Conservation (phyloP, 495 filamentous ascomycete genomes). For the Eremomyces bilateralis region DNA sequence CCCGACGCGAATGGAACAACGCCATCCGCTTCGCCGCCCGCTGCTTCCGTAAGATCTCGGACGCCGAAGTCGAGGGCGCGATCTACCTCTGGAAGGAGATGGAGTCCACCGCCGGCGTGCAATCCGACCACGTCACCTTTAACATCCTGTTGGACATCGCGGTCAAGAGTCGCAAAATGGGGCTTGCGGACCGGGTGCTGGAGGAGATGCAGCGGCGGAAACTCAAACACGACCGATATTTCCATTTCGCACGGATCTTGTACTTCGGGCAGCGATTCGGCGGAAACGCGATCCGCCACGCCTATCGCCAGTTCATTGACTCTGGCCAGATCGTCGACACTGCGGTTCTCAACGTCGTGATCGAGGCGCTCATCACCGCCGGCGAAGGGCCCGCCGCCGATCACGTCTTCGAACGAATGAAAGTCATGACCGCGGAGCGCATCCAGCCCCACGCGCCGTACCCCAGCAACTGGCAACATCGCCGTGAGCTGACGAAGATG, state of each 20-base stretch:
- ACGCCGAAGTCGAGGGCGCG: constrained; percentile 43
- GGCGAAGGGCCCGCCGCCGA: constrained; percentile 53
- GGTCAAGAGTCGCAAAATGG: constrained; percentile 60
- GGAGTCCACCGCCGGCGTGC: constrained; percentile 48
- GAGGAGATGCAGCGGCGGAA: constrained; percentile 54
- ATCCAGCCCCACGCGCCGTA: not conserved
- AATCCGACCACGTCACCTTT: constrained; percentile 52
- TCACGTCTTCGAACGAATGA: constrained; percentile 67
- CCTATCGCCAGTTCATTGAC: constrained; percentile 56
- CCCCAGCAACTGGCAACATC: not conserved
- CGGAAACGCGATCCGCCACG: constrained; percentile 39
- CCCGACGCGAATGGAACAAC: constrained; percentile 50
- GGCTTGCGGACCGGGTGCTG: constrained; percentile 62
- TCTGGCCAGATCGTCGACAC: constrained; percentile 78
- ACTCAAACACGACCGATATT: constrained; percentile 43
- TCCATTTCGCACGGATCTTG: constrained; percentile 61
- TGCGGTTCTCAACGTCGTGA: constrained; percentile 63
- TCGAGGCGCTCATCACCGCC: constrained; percentile 49
- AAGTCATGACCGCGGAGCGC: constrained; percentile 17
- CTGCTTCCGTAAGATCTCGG: constrained; percentile 38
- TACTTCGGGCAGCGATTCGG: constrained; percentile 54
- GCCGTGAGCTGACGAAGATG: constrained; percentile 9
- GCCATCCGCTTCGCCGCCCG: constrained; percentile 60
- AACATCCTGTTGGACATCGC: constrained; percentile 82
- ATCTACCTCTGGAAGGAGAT: constrained; percentile 76